Percentiles rank a stretch among this genome's conserved stretches.
phyloP scores from a whole-genome alignment of 1,284 basidiomycete species.

The Ustanciosporium gigantosporum region DNA sequence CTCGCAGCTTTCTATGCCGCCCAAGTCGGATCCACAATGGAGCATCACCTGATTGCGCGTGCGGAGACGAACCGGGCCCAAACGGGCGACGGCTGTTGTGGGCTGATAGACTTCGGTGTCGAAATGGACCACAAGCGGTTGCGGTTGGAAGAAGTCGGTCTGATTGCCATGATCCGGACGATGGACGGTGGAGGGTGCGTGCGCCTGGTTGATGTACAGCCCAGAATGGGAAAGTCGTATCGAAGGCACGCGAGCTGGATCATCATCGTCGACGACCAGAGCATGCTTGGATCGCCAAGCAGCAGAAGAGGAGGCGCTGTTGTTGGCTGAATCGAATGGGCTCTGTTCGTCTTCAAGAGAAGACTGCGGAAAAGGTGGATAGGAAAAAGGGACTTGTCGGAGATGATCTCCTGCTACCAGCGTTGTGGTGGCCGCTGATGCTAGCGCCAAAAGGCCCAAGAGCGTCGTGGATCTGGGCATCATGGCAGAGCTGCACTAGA shows the following conservation, averaged over 20 bases:
- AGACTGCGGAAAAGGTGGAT: background rate
- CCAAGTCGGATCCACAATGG: conserved; percentile 18
- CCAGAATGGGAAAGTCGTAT: conserved; percentile 42
- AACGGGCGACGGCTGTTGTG: conserved; percentile 4
- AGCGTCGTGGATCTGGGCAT: background rate
- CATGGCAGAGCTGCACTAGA: no score
- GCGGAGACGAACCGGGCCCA: conserved; percentile 16
- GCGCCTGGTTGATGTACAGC: conserved; percentile 41
- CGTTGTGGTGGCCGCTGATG: background rate
- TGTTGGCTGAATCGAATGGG: background rate
- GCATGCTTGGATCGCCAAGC: no score
- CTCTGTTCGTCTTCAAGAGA: background rate
- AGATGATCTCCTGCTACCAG: background rate
- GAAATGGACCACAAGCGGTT: conserved; percentile 32
- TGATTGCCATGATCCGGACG: conserved; percentile 15
- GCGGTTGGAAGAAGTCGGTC: conserved; percentile 18
- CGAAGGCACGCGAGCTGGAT: conserved; percentile 18
- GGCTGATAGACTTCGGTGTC: conserved; percentile 16
- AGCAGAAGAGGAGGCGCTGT: background rate
- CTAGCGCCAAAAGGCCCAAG: background rate
- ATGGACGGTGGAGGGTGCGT: conserved; percentile 11
- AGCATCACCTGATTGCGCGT: conserved; percentile 36
- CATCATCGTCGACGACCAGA: conserved; percentile 33
- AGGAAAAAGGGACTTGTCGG: conserved; percentile 24
- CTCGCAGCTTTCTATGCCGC: conserved; percentile 42